Base-by-base conservation (phyloP, 257 asterid species). In the Handroanthus guayacan region DNA sequence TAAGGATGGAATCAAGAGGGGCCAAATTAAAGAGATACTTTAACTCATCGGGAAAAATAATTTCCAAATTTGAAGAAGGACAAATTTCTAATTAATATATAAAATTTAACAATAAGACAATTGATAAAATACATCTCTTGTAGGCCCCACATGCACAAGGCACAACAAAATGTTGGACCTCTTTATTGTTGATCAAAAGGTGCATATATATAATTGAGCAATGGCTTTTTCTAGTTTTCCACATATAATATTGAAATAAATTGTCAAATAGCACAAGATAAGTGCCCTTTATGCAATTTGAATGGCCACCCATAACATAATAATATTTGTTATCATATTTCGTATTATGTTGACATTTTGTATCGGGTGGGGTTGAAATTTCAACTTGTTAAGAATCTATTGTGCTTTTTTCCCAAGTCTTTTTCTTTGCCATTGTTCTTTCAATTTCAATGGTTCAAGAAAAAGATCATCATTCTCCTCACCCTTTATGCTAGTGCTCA, bases 361-460 rank as follows among this genome's bases (percentile, higher is more conserved):
- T 71, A 71, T 68, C 82, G 69, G 71, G 68, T 72, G 68, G 13
- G 71, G 68, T 71, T 70, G 31, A 34, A 16, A 58, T 62, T 58
- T 78, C 77, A 78, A 73, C 78, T 43, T 75, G 77, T 79, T 75
- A 16, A 50, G 75, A 78, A 74, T 67, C 62, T 73, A 73, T 61
- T 45, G 1, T 45, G 12, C 78, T 78, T 80, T 75, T 45, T 51
- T 51, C 7, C 8, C 8, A 5, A 9, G 38, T 45, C 48, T 55
- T 36, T 25, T 43, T 67, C 17, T 39, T 52, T 75, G 64, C 68
- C 54, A 62, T 74, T 84, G 55, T 5, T 68, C 68, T 67, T 58
- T 80, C 86, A 84, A 79, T 71, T 86, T 84, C 86, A 84, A 88
- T 75, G 96, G 96, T 80, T 75, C 83, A 79, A 74, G 78, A 68